Evolutionary conservation across 331 rosid species (phyloP), one percentile per base, ranked within the genome.

Genomic region (Rhamnella rubrinervis): DNA sequence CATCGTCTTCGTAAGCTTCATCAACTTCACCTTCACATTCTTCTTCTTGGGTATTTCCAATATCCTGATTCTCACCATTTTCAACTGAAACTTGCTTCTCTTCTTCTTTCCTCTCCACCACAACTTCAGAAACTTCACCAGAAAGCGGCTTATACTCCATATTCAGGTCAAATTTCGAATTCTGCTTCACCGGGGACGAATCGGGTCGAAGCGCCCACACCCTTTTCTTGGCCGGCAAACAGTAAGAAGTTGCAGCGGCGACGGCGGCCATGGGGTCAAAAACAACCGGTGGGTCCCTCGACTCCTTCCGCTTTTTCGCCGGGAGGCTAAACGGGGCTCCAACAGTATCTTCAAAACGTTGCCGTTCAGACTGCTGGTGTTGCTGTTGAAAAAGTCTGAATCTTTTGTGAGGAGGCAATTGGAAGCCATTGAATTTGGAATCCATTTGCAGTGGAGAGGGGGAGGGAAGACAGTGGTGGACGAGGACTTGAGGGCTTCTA

Each of bases 141-240:
- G 47, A 8, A 2, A 56, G 20, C 2, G 83, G 87, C 44, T 80
- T 73, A 73, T 78, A 89, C 63, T 78, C 86, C 13, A 81, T 71
- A 66, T 93, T 91, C 46, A 93, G 89, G 55, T 89, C 97, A 40
- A 93, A 65, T 6, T 66, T 31, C 0, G 71, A 60, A 70, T 46
- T 47, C 16, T 12, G 67, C 10, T 74, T 7, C 56, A 55, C 63
- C 11, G 75, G 38, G 23, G 59, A 5, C 6, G 68, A 50, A 72
- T 81, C 66, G 1, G 89, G 85, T 6, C 61, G 87, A 63, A 83
- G 55, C 0, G 92, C 91, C 82, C 85, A 83, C 0, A 93, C 89
- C 59, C 98, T 63, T 72, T 93, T 93, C 76, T 91, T 93, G 8
- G 97, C 84, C 6, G 96, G 97, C 63, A 91, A 66, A 18, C 78